Evolutionary conservation across 2,329 filamentous ascomycete genomes (phyloP), one percentile per base, ranked within the genome.

Genomic region (Arthrobotrys sinensis): DNA sequence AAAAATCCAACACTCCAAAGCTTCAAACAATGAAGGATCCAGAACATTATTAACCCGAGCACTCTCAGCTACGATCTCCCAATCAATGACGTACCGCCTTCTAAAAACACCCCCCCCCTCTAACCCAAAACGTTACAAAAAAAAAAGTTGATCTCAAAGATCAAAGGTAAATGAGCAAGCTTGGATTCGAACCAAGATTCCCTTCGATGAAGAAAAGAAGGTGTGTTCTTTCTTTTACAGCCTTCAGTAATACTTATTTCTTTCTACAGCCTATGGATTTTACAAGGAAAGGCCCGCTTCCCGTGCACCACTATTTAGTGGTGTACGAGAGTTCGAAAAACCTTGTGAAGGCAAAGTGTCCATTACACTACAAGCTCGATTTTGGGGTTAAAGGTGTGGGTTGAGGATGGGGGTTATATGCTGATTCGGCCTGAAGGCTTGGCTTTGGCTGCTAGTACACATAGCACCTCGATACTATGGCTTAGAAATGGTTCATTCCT

Each of bases 101-200:
- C 34, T 6, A 2, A 6, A 24, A 50, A 5, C 1, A 48, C 62
- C 14, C 28, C 32, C 32, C 8, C 36, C 11, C 34, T 2, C 40
- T 45, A 53, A 64, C n/a, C 21, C 16, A 21, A 24, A 64, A 65
- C 28, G 4, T 3, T 12, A 21, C 12, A 36, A 57, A 57, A 57
- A 57, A 50, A 38, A 40, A 63, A n/a, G 16, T 1, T 16, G 19
- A 45, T 19, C 19, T 28, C 52, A 71, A 70, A 71, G 55, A 64
- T 53, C 36, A 32, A 4, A 71, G n/a, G 4, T 28, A 64, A 60
- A 66, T 76, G 72, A 76, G 72, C 65, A 76, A 65, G 65, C 72
- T 76, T 76, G 72, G 72, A 76, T 76, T 76, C 72, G 72, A 76
- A 76, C 72, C 72, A 76, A 76, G 72, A 70, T 70, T 46, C 65